Evolutionary conservation across 73 alveolate species (phyloP), one percentile per base, ranked within the genome.

Genomic region (Uronychia setigera): DNA sequence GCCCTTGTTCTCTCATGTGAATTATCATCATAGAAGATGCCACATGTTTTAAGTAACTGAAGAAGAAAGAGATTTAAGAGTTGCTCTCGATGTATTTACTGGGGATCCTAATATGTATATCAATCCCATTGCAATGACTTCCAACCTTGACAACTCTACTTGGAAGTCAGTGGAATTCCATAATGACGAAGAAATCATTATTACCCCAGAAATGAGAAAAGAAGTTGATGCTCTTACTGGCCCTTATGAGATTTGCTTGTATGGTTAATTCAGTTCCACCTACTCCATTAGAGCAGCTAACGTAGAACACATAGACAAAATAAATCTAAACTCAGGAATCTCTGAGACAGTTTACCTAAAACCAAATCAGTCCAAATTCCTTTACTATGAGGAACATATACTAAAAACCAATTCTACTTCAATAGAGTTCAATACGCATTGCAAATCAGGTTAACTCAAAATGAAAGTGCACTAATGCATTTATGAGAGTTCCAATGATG

Each of bases 271-370:
- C 46, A 78, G 79, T 0, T 5, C 87, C 26, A 86, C 87, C 13
- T 86, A 86, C 74, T 76, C 79, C 59, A 28, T 86, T n/a, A 78
- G 60, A 31, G 92, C 74, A 1, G 30, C 46, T 25, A 78, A 86
- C 81, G 78, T 78, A 27, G 59, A 79, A 32, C 87, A 79, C 32
- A 60, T 27, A 25, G 31, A 78, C 35, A 11, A 19, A 19, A 46
- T 46, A 19, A 32, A n/a, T 27, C 31, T 86, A 35, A 29, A 74
- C 11, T 31, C 74, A 1, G 92, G 92, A 0, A n/a, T 86, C n/a
- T 78, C 92, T 1, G 82, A 86, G 60, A 26, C 86, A 0, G 87
- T 85, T 31, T 86, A 86, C 74, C 78, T 86, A 0, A n/a, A 79
- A 27, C 82, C 82, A 0, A 86, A 86, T 57, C 25, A 59, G 34